Percentiles rank a stretch among this genome's conserved stretches.
These are phyloP conservation scores for Nicotiana tabacum DNA, from an alignment of 257 asterid genomes.

Conservation along the genomic window DNA sequence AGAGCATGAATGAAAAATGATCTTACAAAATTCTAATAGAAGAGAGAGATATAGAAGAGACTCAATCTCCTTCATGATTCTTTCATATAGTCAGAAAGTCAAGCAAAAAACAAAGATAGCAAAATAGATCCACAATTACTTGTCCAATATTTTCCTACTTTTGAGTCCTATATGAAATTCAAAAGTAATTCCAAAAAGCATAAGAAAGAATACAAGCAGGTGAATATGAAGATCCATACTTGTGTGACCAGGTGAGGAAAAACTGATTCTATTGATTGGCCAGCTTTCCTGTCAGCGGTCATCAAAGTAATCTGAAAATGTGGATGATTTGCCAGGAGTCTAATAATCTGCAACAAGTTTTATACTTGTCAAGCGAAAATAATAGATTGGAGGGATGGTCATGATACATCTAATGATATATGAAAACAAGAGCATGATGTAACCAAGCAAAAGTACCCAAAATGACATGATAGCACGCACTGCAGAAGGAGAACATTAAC, in stretches of 20 bases:
- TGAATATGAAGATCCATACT: constrained; percentile 29
- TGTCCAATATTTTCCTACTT: background rate
- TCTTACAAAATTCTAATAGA: background rate
- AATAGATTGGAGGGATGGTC: background rate
- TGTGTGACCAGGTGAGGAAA: constrained; percentile 79
- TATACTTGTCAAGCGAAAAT: background rate
- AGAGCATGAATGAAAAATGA: background rate
- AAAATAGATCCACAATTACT: background rate
- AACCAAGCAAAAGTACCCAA: background rate
- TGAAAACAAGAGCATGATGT: background rate
- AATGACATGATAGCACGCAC: background rate
- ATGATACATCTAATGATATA: background rate
- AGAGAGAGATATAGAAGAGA: background rate
- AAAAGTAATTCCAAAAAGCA: background rate
- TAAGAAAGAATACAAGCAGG: background rate
- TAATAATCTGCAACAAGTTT: constrained; percentile 53
- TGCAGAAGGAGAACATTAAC: background rate
- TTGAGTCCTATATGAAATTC: background rate
- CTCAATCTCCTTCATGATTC: background rate
- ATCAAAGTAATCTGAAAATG: constrained; percentile 60
- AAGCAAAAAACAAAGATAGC: background rate
- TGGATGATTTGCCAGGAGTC: constrained; percentile 78
- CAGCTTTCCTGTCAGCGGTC: constrained; percentile 97
- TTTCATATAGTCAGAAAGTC: background rate
- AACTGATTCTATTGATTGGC: constrained; percentile 85